These are phyloP conservation scores for Aspergillus texensis DNA, from an alignment of 2,329 filamentous ascomycete species.

Conservation along the genomic window DNA sequence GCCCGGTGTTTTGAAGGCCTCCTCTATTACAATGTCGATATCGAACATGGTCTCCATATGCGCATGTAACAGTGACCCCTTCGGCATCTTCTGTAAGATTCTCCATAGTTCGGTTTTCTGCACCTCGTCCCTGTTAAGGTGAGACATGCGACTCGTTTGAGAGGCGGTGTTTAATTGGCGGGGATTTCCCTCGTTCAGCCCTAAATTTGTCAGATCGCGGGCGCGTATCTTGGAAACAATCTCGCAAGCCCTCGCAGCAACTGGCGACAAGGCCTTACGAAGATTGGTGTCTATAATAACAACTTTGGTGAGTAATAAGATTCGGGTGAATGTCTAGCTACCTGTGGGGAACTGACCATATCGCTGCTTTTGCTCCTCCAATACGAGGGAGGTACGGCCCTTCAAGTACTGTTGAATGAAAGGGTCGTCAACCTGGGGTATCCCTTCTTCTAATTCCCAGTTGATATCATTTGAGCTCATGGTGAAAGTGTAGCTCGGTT, in stretches of 20 bases:
- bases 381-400: constrained; percentile 74
- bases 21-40: constrained; percentile 74
- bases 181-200: constrained; percentile 76
- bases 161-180: constrained; percentile 64
- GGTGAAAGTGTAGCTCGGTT: neutral
- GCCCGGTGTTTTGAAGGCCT: constrained; percentile 70
- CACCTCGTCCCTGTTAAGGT: constrained; percentile 80
- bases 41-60: constrained; percentile 92
- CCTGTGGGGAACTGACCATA: constrained; percentile 61
- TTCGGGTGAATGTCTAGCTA: neutral
- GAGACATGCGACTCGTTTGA: constrained; percentile 93
- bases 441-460: constrained; percentile 46
- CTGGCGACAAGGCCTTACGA: constrained; percentile 67
- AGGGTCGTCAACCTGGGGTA: constrained; percentile 62
- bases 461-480: constrained; percentile 13
- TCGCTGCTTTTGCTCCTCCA: constrained; percentile 78
- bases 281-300: constrained; percentile 31
- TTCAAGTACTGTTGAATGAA: constrained; percentile 82
- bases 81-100: constrained; percentile 84
- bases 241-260: constrained; percentile 73
- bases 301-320: constrained; percentile 16
- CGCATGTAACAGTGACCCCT: constrained; percentile 71
- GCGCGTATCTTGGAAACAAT: constrained; percentile 80
- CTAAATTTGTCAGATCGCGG: constrained; percentile 74
- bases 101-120: constrained; percentile 82